Evolutionary conservation across 1,284 basidiomycete genomes (phyloP).

Genomic region (Cryptococcus jaspeensis): DNA sequence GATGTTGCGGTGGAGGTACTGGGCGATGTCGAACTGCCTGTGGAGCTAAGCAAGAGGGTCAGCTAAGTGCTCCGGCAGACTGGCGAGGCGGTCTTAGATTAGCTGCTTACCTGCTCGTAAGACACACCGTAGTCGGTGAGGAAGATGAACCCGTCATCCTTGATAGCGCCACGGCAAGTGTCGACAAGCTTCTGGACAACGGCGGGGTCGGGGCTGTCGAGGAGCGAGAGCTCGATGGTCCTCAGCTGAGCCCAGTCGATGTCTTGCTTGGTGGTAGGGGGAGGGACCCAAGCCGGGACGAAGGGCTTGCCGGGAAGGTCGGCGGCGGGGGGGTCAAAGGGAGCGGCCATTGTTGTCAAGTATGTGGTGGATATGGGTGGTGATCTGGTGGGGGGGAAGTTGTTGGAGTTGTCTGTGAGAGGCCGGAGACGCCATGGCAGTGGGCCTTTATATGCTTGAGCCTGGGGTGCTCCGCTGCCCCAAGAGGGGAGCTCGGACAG

Average conservation of each 20-base stretch:
- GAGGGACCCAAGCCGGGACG: conserved; percentile 14
- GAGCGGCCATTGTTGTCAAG: conserved; percentile 8
- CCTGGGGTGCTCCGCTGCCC: neutral
- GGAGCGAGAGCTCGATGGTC: conserved; percentile 19
- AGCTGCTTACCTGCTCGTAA: conserved; percentile 2
- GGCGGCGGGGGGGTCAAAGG: conserved; percentile 26
- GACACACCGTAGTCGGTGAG: conserved; percentile 24
- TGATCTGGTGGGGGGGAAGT: neutral
- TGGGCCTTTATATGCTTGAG: neutral
- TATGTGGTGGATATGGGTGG: neutral
- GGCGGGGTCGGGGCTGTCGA: conserved; percentile 15
- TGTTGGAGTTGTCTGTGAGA: neutral
- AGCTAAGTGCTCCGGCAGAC: neutral
- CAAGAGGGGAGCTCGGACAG: neutral
- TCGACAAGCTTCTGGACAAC: conserved; percentile 10
- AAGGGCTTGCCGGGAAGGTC: conserved; percentile 20
- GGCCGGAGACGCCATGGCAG: too few relatives aligned
- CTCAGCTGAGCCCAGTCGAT: conserved; percentile 23
- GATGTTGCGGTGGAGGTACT: conserved; percentile 13
- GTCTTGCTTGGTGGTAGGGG: conserved; percentile 15
- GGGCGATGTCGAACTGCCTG: conserved; percentile 15
- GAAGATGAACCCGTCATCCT: conserved; percentile 21
- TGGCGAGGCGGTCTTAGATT: neutral
- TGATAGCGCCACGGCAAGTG: conserved; percentile 17
- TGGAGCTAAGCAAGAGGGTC: neutral